Base-by-base conservation (phyloP, 108 stramenopile species). In the Cyclotella atomus region DNA sequence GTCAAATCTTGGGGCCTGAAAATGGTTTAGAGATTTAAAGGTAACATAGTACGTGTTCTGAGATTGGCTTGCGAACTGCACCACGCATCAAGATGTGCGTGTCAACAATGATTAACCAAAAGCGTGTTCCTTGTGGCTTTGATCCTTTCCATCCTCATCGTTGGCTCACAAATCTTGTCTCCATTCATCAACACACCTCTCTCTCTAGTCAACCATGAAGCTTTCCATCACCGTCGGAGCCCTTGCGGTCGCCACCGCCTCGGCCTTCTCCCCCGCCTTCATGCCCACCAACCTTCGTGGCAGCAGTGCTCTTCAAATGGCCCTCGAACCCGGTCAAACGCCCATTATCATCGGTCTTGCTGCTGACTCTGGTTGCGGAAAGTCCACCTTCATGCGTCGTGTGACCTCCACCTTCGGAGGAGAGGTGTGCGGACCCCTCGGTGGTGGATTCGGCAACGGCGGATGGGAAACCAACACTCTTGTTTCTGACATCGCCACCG, bases 401-500 rank as follows among this genome's bases (percentile, higher is more conserved):
- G 90, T 98, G 5, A 98, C 97, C 65, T 88, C 81, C 83, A 97
- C 96, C 79, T 98, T 98, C 84, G 97, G 97, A 70, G 96, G 96
- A 53, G 93, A 95, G 25, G 92, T 87, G 38, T 94, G 95, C 50
- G 96, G 96, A 46, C 96, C 96, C 44, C 95, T 98, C 21, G 97
- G 97, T 32, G 92, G 92, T 33, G 97, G 96, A 53, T 91, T 87
- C 82, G 89, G 54, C 53, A 81, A 87, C 59, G 96, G 96, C n/a
- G 95, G 96, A 69, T 98, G 97, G 97, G 97, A 98, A 74, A 98
- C 97, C 45, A 98, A 98, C 91, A 97, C 97, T 47, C 94, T 98
- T 70, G 97, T 98, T 1, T 96, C 95, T 32, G 96, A 97, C 88
- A 84, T 91, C 52, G 96, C 97, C 74, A 98, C 97, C 41, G 97